A percentile compares a stretch with the other conserved stretches of the same genome.
Conservation (phyloP, 441 rosid species). For the Codiaeum variegatum region DNA sequence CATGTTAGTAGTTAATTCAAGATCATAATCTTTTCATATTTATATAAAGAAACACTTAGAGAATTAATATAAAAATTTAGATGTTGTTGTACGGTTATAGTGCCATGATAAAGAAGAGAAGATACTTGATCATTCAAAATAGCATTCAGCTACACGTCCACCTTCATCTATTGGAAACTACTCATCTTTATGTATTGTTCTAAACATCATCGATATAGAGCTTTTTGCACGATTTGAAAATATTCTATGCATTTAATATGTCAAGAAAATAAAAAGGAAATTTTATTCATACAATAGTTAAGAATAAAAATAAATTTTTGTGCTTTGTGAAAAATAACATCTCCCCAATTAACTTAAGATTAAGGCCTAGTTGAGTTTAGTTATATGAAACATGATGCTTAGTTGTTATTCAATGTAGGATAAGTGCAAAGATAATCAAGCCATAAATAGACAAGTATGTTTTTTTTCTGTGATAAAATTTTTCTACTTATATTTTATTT, state of each 20-base stretch:
- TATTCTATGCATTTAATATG: neutral
- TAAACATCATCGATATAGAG: constrained; percentile 65
- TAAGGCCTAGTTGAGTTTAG: too few species aligned
- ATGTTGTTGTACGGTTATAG: neutral
- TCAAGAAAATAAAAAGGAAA: neutral
- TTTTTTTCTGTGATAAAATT: neutral
- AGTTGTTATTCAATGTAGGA: neutral
- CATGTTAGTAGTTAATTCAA: neutral
- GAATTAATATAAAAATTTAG: neutral
- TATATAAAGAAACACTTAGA: neutral
- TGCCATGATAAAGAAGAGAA: constrained; percentile 21
- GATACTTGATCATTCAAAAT: constrained; percentile 68
- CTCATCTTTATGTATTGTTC: constrained; percentile 64
- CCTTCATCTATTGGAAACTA: constrained; percentile 60
- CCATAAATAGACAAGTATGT: neutral
- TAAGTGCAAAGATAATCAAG: constrained; percentile 6
- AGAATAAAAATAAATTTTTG: too few species aligned
- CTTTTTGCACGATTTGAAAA: constrained; percentile 50
- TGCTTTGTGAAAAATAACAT: too few species aligned
- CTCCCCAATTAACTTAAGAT: too few species aligned
- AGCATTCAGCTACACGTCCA: constrained; percentile 68
- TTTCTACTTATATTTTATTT: neutral
- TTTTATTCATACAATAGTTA: neutral
- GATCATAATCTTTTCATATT: neutral
- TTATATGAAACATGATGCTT: neutral